These are phyloP conservation scores for Ophiostoma angusticollis DNA, from an alignment of 2,329 filamentous ascomycete genomes.

Conservation along the genomic window DNA sequence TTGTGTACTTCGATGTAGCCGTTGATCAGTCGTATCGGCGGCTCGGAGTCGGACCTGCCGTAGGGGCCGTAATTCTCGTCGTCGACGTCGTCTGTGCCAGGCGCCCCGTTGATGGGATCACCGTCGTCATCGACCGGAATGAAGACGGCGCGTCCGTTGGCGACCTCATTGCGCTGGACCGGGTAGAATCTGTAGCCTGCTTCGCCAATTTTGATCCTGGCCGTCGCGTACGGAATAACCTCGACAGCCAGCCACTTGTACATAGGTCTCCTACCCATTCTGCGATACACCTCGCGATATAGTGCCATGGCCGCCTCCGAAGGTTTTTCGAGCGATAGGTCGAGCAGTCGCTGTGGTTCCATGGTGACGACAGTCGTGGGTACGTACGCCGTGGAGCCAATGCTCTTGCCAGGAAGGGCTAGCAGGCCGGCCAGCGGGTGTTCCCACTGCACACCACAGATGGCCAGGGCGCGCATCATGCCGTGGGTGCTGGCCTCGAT, in stretches of 20 bases:
- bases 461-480: slow-evolving; percentile 11
- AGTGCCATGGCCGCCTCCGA: background rate
- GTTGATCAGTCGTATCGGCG: slow-evolving; percentile 6
- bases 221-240: too few relatives aligned
- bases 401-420: background rate
- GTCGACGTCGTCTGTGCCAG: background rate
- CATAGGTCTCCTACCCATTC: background rate
- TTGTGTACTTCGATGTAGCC: slow-evolving; percentile 4
- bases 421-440: slow-evolving; percentile 1
- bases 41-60: background rate
- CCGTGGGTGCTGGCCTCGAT: slow-evolving; percentile 1
- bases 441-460: slow-evolving; percentile 9
- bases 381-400: background rate
- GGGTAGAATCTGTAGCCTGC: background rate
- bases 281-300: background rate
- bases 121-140: too few relatives aligned
- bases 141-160: too few relatives aligned
- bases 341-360: background rate
- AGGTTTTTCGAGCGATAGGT: background rate
- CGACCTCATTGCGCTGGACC: too few relatives aligned
- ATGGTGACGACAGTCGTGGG: background rate
- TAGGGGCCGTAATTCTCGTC: background rate
- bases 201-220: too few relatives aligned
- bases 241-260: background rate
- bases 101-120: background rate